Evolutionary conservation across 2,329 filamentous ascomycete species (phyloP).

Genomic region (Cladosporium austrohemisphaericum): DNA sequence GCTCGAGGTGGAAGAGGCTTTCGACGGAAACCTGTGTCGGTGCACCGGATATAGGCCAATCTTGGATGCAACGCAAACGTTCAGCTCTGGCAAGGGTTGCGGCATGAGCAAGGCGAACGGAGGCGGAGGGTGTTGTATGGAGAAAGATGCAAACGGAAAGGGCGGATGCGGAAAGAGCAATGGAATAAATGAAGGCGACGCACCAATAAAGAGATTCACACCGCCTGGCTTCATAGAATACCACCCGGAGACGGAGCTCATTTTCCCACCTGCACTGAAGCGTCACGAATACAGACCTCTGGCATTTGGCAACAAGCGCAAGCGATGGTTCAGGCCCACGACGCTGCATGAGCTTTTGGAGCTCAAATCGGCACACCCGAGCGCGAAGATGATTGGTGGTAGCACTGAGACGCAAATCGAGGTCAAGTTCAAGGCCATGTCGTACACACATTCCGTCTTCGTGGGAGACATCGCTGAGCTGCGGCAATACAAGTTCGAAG

Average conservation of each 20-base stretch:
- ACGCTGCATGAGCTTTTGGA: constrained; percentile 83
- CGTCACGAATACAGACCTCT: constrained; percentile 79
- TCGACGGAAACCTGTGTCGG: constrained; percentile 92
- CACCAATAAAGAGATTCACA: constrained; percentile 63
- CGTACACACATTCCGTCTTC: constrained; percentile 85
- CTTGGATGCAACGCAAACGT: constrained; percentile 87
- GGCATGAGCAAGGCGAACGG: constrained; percentile 56
- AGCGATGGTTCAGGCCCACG: constrained; percentile 87
- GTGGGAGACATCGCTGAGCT: constrained; percentile 91
- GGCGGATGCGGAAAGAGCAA: constrained; percentile 61
- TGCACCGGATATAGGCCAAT: constrained; percentile 96
- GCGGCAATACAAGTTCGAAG: constrained; percentile 72
- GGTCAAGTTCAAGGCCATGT: constrained; percentile 93
- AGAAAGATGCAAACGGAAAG: constrained; percentile 48
- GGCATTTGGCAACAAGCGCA: constrained; percentile 89
- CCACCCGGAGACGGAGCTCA: constrained; percentile 87
- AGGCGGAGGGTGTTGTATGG: constrained; percentile 69
- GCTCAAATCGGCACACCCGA: constrained; percentile 81
- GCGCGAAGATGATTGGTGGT: constrained; percentile 90
- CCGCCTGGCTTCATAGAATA: constrained; percentile 92
- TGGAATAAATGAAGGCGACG: constrained; percentile 37
- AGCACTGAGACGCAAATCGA: constrained; percentile 98
- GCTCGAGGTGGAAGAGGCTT: constrained; percentile 88
- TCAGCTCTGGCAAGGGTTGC: constrained; percentile 52
- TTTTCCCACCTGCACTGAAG: constrained; percentile 81